These are phyloP conservation scores for Ogataea nonfermentans DNA, from an alignment of 805 yeast genomes.

Conservation along the genomic window DNA sequence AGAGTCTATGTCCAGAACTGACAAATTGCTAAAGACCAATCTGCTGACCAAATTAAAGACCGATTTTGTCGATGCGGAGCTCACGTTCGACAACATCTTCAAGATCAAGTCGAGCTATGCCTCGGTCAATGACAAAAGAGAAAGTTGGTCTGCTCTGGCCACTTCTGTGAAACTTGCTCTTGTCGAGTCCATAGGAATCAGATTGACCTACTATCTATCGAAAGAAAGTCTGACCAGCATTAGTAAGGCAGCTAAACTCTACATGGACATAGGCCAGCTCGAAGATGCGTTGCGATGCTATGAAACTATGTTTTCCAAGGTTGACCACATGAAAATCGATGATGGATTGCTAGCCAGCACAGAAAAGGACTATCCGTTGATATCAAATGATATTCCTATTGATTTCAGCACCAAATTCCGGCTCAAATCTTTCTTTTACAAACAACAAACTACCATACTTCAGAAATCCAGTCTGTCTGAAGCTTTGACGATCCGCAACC, in stretches of 20 bases:
- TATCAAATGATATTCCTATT: slow-evolving; percentile 1
- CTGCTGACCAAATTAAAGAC: slow-evolving; percentile 31
- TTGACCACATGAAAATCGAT: slow-evolving; percentile 14
- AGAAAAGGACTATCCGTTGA: slow-evolving; percentile 12
- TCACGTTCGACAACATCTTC: slow-evolving; percentile 37
- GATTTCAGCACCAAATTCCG: slow-evolving; percentile 19
- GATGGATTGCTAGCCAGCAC: slow-evolving; percentile 20
- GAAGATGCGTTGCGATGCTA: slow-evolving; percentile 61
- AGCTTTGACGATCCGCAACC: slow-evolving; percentile 29
- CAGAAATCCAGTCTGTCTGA: slow-evolving; percentile 28
- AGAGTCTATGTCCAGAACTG: slow-evolving; percentile 24
- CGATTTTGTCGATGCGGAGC: slow-evolving; percentile 30
- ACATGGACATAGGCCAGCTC: slow-evolving; percentile 48
- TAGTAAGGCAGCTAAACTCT: slow-evolving; percentile 37
- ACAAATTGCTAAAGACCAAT: slow-evolving; percentile 31
- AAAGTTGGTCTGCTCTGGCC: slow-evolving; percentile 48
- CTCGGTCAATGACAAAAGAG: slow-evolving; percentile 40
- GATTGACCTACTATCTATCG: slow-evolving; percentile 41
- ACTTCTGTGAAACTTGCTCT: slow-evolving; percentile 47
- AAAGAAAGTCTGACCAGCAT: slow-evolving; percentile 15
- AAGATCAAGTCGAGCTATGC: slow-evolving; percentile 39
- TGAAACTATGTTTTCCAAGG: slow-evolving; percentile 39
- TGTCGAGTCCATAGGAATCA: slow-evolving; percentile 50
- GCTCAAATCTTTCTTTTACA: slow-evolving; percentile 22
- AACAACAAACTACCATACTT: slow-evolving; percentile 22